A percentile compares a stretch with the other conserved stretches of the same genome.
phyloP scores from a whole-genome alignment of 2,329 filamentous ascomycete species.

The Penicillium oxalicum region DNA sequence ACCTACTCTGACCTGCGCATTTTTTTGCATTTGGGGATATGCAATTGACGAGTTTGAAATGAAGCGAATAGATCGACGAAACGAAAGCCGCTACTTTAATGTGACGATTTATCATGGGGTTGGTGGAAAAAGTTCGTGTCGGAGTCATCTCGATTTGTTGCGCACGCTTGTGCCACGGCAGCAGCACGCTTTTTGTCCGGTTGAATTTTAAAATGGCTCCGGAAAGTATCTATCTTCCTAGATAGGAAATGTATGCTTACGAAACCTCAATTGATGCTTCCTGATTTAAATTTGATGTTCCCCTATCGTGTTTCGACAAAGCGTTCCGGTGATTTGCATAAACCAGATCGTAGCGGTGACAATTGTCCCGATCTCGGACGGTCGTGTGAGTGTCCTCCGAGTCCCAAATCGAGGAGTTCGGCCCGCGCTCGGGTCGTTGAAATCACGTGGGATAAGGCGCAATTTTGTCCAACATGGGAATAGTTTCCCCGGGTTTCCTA shows the following conservation, averaged over 20 bases:
- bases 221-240: no score
- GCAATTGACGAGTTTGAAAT: slow-evolving; percentile 9
- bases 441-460: slow-evolving; percentile 15
- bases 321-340: no score
- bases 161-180: slow-evolving; percentile 1
- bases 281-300: no score
- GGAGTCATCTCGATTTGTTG: not conserved
- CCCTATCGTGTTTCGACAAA: no score
- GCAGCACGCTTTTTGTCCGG: not conserved
- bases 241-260: no score
- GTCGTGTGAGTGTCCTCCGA: no score
- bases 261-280: no score
- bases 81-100: not conserved
- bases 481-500: slow-evolving; percentile 14
- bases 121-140: not conserved
- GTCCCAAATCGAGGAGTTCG: no score
- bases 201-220: not conserved
- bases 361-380: no score
- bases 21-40: not conserved
- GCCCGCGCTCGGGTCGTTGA: not conserved
- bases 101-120: not conserved
- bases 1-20: not conserved
- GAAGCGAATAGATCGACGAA: slow-evolving; percentile 9
- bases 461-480: slow-evolving; percentile 17
- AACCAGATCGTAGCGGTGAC: no score